Evolutionary conservation across 257 asterid species (phyloP).

Genomic region (Pogostemon cablin): DNA sequence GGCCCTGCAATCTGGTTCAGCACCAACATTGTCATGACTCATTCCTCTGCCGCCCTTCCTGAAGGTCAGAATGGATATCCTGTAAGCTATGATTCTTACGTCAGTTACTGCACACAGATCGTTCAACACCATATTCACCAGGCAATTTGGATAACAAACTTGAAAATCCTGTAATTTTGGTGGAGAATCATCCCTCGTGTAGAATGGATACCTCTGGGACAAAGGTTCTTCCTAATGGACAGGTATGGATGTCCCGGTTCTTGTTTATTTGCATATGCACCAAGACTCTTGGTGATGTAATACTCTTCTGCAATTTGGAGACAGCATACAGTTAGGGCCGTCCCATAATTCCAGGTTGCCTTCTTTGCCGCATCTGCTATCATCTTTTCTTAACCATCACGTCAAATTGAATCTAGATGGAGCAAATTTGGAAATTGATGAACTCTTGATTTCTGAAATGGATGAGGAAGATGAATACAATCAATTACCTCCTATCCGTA

Average conservation of each 20-base stretch:
- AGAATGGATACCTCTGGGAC: constrained; percentile 57
- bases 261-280: constrained; percentile 78
- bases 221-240: constrained; percentile 91
- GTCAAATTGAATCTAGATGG: constrained; percentile 48
- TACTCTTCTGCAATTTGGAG: constrained; percentile 61
- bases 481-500: constrained; percentile 85
- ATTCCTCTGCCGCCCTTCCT: constrained; percentile 80
- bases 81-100: constrained; percentile 75
- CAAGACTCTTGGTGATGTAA: constrained; percentile 90
- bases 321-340: constrained; percentile 70
- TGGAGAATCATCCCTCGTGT: constrained; percentile 85
- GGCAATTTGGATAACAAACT: constrained; percentile 78
- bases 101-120: constrained; percentile 64
- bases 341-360: constrained; percentile 58
- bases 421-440: constrained; percentile 46
- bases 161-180: constrained; percentile 84
- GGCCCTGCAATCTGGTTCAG: constrained; percentile 89
- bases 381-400: constrained; percentile 83
- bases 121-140: constrained; percentile 81
- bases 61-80: constrained; percentile 82
- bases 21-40: constrained; percentile 88
- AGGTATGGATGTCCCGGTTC: constrained; percentile 78
- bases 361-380: constrained; percentile 91
- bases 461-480: constrained; percentile 87
- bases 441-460: constrained; percentile 45